Evolutionary conservation across 768 basidiomycete species (phyloP), one percentile per base, ranked within the genome.

Genomic region (Sistotremastrum suecicum): DNA sequence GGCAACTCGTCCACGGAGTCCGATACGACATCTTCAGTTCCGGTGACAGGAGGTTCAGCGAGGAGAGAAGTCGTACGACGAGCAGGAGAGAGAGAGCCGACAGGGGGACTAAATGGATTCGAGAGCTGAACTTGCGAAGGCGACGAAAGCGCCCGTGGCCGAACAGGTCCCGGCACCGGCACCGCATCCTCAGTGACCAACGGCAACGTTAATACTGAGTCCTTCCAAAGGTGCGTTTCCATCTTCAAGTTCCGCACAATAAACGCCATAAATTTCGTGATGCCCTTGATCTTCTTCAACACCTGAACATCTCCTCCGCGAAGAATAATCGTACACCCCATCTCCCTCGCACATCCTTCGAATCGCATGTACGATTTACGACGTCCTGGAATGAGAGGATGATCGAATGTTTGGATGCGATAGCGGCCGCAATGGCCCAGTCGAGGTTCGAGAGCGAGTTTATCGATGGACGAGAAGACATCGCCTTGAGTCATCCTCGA

Each of bases 311-410:
- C 76, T 3, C 77, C 91, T 7, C 95, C 95, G 38, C 95, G 75
- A 40, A 99, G 62, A 36, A 98, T 71, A 53, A 99, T 82, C 2
- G 95, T 98, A 52, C 91, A 97, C 0, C 92, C 92, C 74, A 88
- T 83, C 51, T 95, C 88, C 42, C 76, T 75, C 57, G 76, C 83
- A 56, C 92, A 95, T 2, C 94, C 94, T 62, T 99, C 95, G 56
- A 99, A 98, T 1, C 95, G 82, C 89, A 99, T 91, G 57, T 89
- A 85, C 0, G 94, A 89, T 68, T 99, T 99, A 46, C 95, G 73
- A 11, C 74, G 75, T 12, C 90, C 91, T n/a, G 92, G 90, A 37
- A 98, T 99, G 37, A 92, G 69, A 8, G 77, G 72, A 61, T 99
- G 92, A 51, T 97, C 94, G 59, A 84, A 97, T 0, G 95, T 95